phyloP scores from a whole-genome alignment of 306 rosid species.

The Calophaca sinica region DNA sequence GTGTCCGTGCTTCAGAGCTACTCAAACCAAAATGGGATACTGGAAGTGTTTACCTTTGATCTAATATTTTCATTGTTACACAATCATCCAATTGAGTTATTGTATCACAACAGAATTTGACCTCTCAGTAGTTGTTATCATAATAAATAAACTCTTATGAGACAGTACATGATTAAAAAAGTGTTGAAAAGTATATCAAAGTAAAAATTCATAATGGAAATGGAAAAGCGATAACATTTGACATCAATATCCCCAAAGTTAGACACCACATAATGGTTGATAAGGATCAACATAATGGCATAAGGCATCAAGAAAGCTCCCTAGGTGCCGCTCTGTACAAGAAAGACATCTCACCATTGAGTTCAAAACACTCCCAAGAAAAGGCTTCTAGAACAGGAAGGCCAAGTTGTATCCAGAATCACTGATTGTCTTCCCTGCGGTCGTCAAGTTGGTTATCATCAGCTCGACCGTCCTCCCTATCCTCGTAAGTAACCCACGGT shows the following conservation, averaged over 20 bases:
- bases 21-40: too few species aligned
- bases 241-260: conserved; percentile 32
- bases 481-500: conserved; percentile 91
- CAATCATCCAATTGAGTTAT: conserved; percentile 20
- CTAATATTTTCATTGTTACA: background rate
- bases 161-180: background rate
- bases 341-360: conserved; percentile 43
- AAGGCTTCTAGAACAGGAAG: conserved; percentile 16
- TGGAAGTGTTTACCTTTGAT: background rate
- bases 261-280: conserved; percentile 44
- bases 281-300: conserved; percentile 43
- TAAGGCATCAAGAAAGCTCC: conserved; percentile 39
- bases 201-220: conserved; percentile 23
- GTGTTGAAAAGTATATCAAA: background rate
- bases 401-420: conserved; percentile 39
- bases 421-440: conserved; percentile 55
- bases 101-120: conserved; percentile 14
- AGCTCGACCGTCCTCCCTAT: conserved; percentile 50
- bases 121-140: background rate
- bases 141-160: background rate
- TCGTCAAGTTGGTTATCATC: conserved; percentile 57
- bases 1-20: too few species aligned
- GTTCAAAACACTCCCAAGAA: conserved; percentile 17
- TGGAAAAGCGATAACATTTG: conserved; percentile 32
- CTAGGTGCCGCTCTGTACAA: conserved; percentile 46